phyloP scores from a whole-genome alignment of 2,329 filamentous ascomycete species.

The Thielaviopsis euricoi region DNA sequence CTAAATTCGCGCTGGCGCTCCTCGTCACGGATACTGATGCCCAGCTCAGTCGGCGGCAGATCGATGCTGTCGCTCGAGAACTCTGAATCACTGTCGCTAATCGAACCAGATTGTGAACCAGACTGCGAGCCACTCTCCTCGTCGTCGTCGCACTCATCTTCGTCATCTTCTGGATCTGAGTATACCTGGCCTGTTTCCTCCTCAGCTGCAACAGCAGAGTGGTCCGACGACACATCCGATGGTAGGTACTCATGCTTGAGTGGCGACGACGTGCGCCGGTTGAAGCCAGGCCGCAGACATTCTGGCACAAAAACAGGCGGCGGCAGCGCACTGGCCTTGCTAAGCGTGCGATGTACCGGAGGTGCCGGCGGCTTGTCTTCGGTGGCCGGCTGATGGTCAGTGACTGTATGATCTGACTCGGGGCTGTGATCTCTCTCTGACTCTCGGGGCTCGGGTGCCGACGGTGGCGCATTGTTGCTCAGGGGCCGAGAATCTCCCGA shows the following conservation, averaged over 20 bases:
- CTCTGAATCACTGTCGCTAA: conserved; percentile 15
- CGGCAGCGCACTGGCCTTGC: conserved; percentile 1
- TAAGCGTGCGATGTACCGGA: conserved; percentile 10
- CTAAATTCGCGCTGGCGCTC: conserved; percentile 14
- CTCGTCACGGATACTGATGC: conserved; percentile 36
- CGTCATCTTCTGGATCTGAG: conserved; percentile 34
- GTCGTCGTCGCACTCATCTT: neutral
- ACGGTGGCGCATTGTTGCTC: neutral
- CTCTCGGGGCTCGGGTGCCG: no score
- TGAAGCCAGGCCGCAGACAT: conserved; percentile 22
- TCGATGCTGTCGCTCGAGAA: conserved; percentile 38
- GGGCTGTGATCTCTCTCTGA: conserved; percentile 12
- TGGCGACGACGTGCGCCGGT: conserved; percentile 73
- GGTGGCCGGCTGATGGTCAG: neutral
- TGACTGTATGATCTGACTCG: conserved; percentile 10
- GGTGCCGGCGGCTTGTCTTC: conserved; percentile 10
- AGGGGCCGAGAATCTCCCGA: neutral
- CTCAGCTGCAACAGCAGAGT: conserved; percentile 36
- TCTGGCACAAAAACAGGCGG: conserved; percentile 7
- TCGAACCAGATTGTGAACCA: neutral
- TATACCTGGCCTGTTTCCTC: conserved; percentile 34
- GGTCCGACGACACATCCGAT: conserved; percentile 49
- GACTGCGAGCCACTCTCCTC: conserved; percentile 4
- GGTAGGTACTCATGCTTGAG: conserved; percentile 95
- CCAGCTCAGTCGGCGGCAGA: conserved; percentile 40